Percentiles rank a stretch among this genome's conserved stretches.
Conservation (phyloP, 1,139 yeast species). For the Suhomyces ambrosiae region DNA sequence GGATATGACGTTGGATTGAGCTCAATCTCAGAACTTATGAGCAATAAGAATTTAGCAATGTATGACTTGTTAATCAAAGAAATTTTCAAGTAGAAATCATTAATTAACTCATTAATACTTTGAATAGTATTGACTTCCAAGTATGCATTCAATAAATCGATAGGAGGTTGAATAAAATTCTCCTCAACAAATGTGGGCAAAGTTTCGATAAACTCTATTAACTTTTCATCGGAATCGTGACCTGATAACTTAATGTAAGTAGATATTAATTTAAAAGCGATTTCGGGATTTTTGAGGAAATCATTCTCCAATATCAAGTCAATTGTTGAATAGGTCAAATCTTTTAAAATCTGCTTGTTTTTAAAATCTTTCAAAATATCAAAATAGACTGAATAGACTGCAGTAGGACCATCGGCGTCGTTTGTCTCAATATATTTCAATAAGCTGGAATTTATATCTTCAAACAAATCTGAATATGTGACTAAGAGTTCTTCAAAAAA, state of each 20-base stretch:
- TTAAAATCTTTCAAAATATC: constrained; percentile 2
- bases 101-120: constrained; percentile 24
- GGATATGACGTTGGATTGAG: constrained; percentile 9
- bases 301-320: constrained; percentile 18
- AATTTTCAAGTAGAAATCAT: constrained; percentile 36
- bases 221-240: background rate
- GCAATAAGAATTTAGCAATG: constrained; percentile 12
- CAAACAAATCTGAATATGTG: background rate
- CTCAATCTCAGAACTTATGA: constrained; percentile 3
- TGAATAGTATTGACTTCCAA: constrained; percentile 4
- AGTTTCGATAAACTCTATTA: constrained; percentile 14
- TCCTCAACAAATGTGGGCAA: constrained; percentile 33
- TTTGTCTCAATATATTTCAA: constrained; percentile 1
- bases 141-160: constrained; percentile 22
- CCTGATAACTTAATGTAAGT: constrained; percentile 7
- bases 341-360: constrained; percentile 8
- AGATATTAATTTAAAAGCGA: constrained; percentile 18
- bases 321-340: constrained; percentile 24
- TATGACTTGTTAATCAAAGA: constrained; percentile 12
- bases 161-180: constrained; percentile 29
- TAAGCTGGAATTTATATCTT: background rate
- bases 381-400: constrained; percentile 6
- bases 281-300: constrained; percentile 15
- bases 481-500: constrained; percentile 1
- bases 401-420: constrained; percentile 1